Base-by-base conservation (phyloP, 1,284 basidiomycete species). In the Clitocybe nebularis region DNA sequence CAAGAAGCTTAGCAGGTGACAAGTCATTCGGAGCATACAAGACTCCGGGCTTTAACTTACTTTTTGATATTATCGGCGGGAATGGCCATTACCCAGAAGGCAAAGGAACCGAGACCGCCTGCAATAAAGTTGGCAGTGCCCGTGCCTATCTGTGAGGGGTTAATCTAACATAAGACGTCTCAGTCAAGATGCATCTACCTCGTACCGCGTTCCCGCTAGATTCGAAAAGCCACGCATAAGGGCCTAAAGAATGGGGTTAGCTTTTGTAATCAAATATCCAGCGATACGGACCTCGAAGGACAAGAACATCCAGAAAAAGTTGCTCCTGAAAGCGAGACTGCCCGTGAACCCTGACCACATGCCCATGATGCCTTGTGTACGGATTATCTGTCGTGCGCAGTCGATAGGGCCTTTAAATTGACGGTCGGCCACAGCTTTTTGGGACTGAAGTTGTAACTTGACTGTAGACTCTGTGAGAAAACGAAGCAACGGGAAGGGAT, bases 41-140 rank as follows among this genome's bases (percentile, higher is more conserved):
- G 28, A 14, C 34, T 36, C 21, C 19, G 7, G 25, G 22, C 13
- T 44, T 21, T 39, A 41, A 57, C 67, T 50, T 54, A 84, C 84
- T 85, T 87, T 63, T 90, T 90, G 47, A 88, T 67, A 53, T 84
- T 85, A 60, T 91, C 88, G 20, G 81, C 77, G 0, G 86, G 84
- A 36, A 88, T 86, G 13, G 77, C 84, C 64, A 81, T 77, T 13
- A 74, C 64, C 81, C 81, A 84, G 59, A 74, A 84, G 8, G 66
- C 69, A 52, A 83, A 79, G 6, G 79, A 74, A 17, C 65, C 76
- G 23, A 84, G 62, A 4, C 84, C 84, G 16, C 86, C 86, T 2
- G 84, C 75, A 11, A 87, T 58, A 58, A 89, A 87, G 49, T 82
- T 87, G 4, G 83, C 75, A 7, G 72, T 62, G 3, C 77, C 79